phyloP scores from a whole-genome alignment of 257 asterid species.

The Salvia splendens region DNA sequence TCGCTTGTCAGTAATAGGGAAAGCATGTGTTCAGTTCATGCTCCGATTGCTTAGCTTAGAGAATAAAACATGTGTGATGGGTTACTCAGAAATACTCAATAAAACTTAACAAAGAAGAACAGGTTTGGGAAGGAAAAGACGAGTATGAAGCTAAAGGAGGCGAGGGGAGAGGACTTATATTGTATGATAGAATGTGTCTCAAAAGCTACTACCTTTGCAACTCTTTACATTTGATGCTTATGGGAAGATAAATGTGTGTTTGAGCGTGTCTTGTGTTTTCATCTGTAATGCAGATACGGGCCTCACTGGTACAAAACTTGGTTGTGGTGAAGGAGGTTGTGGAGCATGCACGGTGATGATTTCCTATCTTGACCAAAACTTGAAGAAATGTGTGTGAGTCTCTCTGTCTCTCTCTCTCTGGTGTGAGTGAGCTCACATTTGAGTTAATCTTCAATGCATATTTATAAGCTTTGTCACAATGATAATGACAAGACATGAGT shows the following conservation, averaged over 20 bases:
- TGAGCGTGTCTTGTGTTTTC: slow-evolving; percentile 17
- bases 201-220: too few species aligned
- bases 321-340: slow-evolving; percentile 99
- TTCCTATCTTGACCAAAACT: slow-evolving; percentile 71
- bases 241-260: too few species aligned
- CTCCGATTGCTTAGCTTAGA: neutral
- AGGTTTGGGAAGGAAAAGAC: too few species aligned
- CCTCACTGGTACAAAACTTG: slow-evolving; percentile 95
- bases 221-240: too few species aligned
- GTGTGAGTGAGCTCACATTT: neutral
- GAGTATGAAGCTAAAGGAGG: too few species aligned
- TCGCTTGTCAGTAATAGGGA: neutral
- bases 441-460: neutral
- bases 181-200: too few species aligned
- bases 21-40: neutral
- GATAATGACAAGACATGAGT: too few species aligned
- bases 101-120: too few species aligned
- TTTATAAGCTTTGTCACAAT: too few species aligned
- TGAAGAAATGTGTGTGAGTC: slow-evolving; percentile 91
- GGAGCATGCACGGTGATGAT: slow-evolving; percentile 99
- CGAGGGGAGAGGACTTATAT: too few species aligned
- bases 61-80: neutral
- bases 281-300: slow-evolving; percentile 63
- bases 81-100: too few species aligned
- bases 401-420: slow-evolving; percentile 32